A percentile compares a stretch with the other conserved stretches of the same genome.
Evolutionary conservation across 2,329 filamentous ascomycete species (phyloP).

Genomic region (Atkinsonella hypoxylon): DNA sequence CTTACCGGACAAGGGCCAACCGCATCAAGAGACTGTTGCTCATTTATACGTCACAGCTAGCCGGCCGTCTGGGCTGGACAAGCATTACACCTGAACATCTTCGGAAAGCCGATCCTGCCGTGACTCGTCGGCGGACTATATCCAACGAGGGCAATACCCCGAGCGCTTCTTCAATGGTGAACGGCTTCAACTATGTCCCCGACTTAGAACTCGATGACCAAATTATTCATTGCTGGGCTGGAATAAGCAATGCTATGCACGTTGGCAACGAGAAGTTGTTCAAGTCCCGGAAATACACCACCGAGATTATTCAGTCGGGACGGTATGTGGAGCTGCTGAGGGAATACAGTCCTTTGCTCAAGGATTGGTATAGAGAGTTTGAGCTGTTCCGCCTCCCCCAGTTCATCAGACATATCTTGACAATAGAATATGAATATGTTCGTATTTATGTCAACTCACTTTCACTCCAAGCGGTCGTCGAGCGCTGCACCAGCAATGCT

Average conservation of each 20-base stretch:
- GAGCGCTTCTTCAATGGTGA: slow-evolving; percentile 45
- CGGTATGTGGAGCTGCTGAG: slow-evolving; percentile 72
- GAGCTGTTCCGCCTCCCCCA: slow-evolving; percentile 60
- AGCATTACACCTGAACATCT: slow-evolving; percentile 76
- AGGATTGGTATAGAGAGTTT: slow-evolving; percentile 71
- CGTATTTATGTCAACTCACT: slow-evolving; percentile 91
- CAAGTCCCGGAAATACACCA: slow-evolving; percentile 74
- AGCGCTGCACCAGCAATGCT: slow-evolving; percentile 74
- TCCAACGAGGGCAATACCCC: slow-evolving; percentile 47
- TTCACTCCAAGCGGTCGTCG: slow-evolving; percentile 86
- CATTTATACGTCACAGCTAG: slow-evolving; percentile 89
- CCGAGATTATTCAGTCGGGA: slow-evolving; percentile 76
- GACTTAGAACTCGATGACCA: slow-evolving; percentile 56
- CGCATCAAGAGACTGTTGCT: slow-evolving; percentile 79
- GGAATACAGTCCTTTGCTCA: slow-evolving; percentile 67
- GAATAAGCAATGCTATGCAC: slow-evolving; percentile 87
- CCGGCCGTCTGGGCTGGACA: slow-evolving; percentile 80
- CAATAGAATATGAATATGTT: slow-evolving; percentile 92
- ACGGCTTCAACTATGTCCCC: slow-evolving; percentile 53
- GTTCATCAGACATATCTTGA: slow-evolving; percentile 63
- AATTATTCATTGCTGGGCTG: slow-evolving; percentile 81
- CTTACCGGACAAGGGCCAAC: slow-evolving; percentile 63
- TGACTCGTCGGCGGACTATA: slow-evolving; percentile 36
- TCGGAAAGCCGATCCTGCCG: slow-evolving; percentile 44
- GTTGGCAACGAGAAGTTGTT: slow-evolving; percentile 83